These are phyloP conservation scores for Mycena chlorophos DNA, from an alignment of 768 basidiomycete genomes.

Conservation along the genomic window DNA sequence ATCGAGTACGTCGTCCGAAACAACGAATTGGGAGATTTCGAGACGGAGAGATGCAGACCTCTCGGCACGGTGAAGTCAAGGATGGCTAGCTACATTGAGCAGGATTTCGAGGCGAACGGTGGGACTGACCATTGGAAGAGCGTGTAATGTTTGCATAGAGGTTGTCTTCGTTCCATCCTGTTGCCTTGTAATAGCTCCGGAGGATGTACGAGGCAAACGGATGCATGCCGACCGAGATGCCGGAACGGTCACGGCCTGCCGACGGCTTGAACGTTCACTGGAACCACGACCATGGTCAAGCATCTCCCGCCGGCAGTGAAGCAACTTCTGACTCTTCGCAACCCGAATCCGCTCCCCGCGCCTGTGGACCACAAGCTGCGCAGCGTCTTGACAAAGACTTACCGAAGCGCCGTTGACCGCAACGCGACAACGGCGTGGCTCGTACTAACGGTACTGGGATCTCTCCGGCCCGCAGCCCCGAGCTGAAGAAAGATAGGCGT, in stretches of 20 bases:
- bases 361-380: conserved; percentile 57
- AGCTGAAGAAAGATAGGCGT: conserved; percentile 56
- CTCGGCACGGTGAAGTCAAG: conserved; percentile 88
- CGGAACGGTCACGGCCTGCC: neutral
- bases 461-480: conserved; percentile 15
- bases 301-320: conserved; percentile 69
- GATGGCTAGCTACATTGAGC: conserved; percentile 55
- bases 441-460: conserved; percentile 59
- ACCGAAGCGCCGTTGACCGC: conserved; percentile 60
- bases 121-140: conserved; percentile 72
- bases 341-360: conserved; percentile 56
- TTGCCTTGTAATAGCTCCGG: conserved; percentile 86
- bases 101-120: neutral
- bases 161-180: conserved; percentile 97
- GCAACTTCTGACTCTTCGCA: conserved; percentile 67
- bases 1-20: conserved; percentile 92
- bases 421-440: conserved; percentile 80
- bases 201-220: conserved; percentile 88
- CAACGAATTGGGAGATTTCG: conserved; percentile 83
- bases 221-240: conserved; percentile 52
- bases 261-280: neutral
- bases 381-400: conserved; percentile 59
- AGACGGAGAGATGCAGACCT: conserved; percentile 77
- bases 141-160: conserved; percentile 87
- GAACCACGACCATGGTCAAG: conserved; percentile 39